Conservation (phyloP, 2,329 filamentous ascomycete genomes). For the Pseudogymnoascus verrucosus region DNA sequence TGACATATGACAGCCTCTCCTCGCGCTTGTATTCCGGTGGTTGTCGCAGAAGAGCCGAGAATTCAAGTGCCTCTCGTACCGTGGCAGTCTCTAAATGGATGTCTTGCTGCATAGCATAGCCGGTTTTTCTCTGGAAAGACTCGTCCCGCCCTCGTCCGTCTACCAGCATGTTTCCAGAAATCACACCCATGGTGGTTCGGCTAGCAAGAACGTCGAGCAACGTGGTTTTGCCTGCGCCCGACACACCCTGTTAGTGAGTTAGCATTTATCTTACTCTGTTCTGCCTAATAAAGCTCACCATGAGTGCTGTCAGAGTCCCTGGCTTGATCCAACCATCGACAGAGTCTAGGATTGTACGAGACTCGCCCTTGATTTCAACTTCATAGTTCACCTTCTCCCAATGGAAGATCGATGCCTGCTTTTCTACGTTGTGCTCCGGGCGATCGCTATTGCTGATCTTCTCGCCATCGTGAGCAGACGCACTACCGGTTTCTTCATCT, state of each 20-base stretch:
- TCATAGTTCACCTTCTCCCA: conserved; percentile 66
- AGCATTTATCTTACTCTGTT: background rate
- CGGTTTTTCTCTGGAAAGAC: conserved; percentile 68
- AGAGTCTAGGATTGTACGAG: conserved; percentile 66
- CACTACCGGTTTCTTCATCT: conserved; percentile 10
- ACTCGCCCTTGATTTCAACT: conserved; percentile 50
- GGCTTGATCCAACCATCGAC: conserved; percentile 76
- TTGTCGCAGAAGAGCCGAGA: conserved; percentile 82
- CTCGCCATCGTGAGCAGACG: conserved; percentile 2
- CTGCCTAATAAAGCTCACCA: conserved; percentile 31
- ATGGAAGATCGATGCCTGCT: conserved; percentile 58
- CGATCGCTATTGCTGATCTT: background rate
- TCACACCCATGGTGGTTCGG: conserved; percentile 80
- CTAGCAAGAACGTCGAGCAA: conserved; percentile 77
- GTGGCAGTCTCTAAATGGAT: conserved; percentile 75
- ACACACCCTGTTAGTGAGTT: conserved; percentile 17
- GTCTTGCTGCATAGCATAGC: conserved; percentile 89
- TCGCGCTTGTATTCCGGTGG: conserved; percentile 59
- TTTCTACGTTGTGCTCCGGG: conserved; percentile 19
- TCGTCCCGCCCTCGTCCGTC: conserved; percentile 60
- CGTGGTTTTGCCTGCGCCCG: conserved; percentile 80
- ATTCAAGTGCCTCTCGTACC: conserved; percentile 80
- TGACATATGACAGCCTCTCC: conserved; percentile 78
- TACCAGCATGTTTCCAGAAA: conserved; percentile 71
- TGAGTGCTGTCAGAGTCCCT: conserved; percentile 58